Conservation (phyloP, 352 stramenopile genomes). For the Phytophthora lateralis region DNA sequence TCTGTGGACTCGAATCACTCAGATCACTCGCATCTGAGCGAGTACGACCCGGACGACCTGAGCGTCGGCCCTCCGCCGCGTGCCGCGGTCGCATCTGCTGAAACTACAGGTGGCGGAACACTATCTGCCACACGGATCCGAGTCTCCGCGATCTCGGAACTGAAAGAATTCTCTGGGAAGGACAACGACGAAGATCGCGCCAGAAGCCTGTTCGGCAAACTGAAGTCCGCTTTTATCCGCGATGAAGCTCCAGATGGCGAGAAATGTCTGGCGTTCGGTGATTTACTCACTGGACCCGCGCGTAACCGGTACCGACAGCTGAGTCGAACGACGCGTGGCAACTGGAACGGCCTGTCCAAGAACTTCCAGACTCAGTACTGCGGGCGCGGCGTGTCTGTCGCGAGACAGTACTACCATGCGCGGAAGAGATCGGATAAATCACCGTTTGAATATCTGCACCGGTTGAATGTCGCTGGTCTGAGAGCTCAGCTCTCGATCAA, state of each 20-base stretch:
- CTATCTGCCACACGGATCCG: neutral
- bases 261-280: neutral
- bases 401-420: too few species aligned
- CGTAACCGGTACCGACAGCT: neutral
- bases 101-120: too few species aligned
- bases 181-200: neutral
- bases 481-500: too few species aligned
- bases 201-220: too few species aligned
- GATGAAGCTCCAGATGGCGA: neutral
- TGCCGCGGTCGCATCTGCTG: too few species aligned
- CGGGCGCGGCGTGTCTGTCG: too few species aligned
- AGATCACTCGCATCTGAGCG: neutral
- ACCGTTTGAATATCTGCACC: too few species aligned
- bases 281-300: neutral
- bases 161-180: neutral
- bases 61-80: neutral
- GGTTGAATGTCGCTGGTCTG: too few species aligned
- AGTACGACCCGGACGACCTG: constrained; percentile 2
- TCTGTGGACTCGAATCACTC: neutral
- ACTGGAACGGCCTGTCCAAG: neutral
- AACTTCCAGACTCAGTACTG: too few species aligned
- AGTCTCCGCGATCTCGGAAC: neutral
- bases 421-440: too few species aligned
- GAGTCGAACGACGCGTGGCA: neutral
- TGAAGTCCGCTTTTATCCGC: too few species aligned